A percentile compares a stretch with the other conserved stretches of the same genome.
Conservation (phyloP, 2,329 filamentous ascomycete genomes). For the Myriosclerotinia duriaeana region DNA sequence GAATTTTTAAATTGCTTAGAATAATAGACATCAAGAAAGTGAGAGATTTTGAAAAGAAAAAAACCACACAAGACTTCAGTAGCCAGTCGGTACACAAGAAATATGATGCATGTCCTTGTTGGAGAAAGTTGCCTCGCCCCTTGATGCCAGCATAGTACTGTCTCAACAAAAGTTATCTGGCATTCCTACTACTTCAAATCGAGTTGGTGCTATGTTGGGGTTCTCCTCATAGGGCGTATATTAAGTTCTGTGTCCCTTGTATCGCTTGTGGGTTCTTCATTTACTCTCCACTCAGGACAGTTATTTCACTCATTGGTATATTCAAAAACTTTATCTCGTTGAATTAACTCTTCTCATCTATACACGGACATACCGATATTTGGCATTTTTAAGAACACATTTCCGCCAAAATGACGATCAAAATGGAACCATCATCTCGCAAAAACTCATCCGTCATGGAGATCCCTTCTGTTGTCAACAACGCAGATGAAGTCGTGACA, state of each 20-base stretch:
- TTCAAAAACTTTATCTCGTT: constrained; percentile 3
- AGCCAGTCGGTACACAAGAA: constrained; percentile 13
- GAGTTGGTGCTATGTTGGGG: constrained; percentile 19
- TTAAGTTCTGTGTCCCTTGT: constrained; percentile 7
- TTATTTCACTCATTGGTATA: background rate
- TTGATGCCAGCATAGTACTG: constrained; percentile 18
- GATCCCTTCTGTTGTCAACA: constrained; percentile 15
- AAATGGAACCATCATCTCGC: background rate
- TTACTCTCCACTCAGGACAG: background rate
- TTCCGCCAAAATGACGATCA: background rate
- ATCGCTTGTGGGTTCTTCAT: background rate
- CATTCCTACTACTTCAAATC: constrained; percentile 13
- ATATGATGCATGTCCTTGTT: constrained; percentile 24
- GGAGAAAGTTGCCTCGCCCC: constrained; percentile 12
- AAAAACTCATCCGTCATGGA: constrained; percentile 16
- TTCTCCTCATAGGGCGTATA: constrained; percentile 3
- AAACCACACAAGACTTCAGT: constrained; percentile 6
- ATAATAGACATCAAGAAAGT: constrained; percentile 1
- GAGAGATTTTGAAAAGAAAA: background rate
- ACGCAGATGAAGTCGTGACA: background rate
- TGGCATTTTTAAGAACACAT: background rate
- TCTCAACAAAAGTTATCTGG: constrained; percentile 8
- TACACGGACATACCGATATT: background rate
- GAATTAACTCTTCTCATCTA: background rate
- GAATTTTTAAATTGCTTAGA: constrained; percentile 11